phyloP scores from a whole-genome alignment of 345 rosid species.

The Camelina laxa region DNA sequence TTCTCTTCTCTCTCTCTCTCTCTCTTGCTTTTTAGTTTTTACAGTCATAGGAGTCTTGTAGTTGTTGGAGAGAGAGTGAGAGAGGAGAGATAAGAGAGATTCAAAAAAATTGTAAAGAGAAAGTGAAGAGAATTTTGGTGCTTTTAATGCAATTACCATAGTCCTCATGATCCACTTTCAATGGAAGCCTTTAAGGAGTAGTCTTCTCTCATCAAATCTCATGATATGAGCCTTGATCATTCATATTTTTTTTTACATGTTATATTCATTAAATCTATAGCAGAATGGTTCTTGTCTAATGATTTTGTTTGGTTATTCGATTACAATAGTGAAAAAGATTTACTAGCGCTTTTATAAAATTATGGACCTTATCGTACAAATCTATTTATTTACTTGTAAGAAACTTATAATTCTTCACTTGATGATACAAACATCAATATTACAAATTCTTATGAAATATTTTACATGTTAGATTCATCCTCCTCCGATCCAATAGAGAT shows the following conservation, averaged over 20 bases:
- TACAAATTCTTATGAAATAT: not conserved
- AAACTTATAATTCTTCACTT: not conserved
- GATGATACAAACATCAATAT: not conserved
- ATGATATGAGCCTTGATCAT: not conserved
- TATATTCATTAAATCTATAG: slow-evolving; percentile 19
- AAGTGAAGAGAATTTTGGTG: slow-evolving; percentile 42
- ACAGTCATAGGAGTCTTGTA: slow-evolving; percentile 50
- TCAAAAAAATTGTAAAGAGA: slow-evolving; percentile 62
- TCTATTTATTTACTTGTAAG: not conserved
- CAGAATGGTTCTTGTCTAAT: not conserved
- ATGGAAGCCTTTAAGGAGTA: slow-evolving; percentile 30
- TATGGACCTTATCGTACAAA: not conserved
- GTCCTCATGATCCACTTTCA: slow-evolving; percentile 46
- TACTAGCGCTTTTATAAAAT: too few species aligned
- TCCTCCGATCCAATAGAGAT: slow-evolving; percentile 2
- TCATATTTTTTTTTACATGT: slow-evolving; percentile 33
- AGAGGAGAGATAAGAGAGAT: slow-evolving; percentile 37
- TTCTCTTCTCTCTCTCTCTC: slow-evolving; percentile 39
- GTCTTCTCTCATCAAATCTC: slow-evolving; percentile 34
- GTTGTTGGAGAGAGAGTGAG: slow-evolving; percentile 39
- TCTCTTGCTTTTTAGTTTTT: slow-evolving; percentile 64
- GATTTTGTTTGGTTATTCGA: too few species aligned
- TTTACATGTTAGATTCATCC: slow-evolving; percentile 13
- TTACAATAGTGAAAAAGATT: too few species aligned
- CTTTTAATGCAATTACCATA: slow-evolving; percentile 58